Evolutionary conservation across 345 rosid genomes (phyloP).

Genomic region (Zanthoxylum bungeanum): DNA sequence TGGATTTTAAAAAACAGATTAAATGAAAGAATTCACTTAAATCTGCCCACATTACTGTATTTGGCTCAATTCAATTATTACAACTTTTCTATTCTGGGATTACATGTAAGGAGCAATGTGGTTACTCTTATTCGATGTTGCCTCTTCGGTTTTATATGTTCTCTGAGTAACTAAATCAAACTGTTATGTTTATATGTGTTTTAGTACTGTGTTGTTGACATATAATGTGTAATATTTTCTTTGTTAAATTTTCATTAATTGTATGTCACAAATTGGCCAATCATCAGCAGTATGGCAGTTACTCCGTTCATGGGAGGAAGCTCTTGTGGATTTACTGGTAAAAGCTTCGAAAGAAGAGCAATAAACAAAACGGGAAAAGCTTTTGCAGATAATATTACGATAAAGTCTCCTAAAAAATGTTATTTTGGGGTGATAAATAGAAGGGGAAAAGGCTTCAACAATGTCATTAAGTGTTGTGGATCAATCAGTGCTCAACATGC

Average conservation of each 20-base stretch:
- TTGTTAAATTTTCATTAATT: background rate
- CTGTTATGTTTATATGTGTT: background rate
- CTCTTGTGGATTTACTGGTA: slow-evolving; percentile 7
- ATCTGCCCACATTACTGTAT: background rate
- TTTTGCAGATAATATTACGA: background rate
- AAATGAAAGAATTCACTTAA: slow-evolving; percentile 9
- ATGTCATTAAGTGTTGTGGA: slow-evolving; percentile 24
- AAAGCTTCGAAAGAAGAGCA: slow-evolving; percentile 8
- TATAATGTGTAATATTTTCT: background rate
- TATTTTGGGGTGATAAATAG: background rate
- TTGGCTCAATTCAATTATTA: background rate
- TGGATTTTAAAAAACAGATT: background rate
- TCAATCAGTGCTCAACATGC: slow-evolving; percentile 16
- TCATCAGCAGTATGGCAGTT: slow-evolving; percentile 13
- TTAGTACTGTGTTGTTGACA: background rate
- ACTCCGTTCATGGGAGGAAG: slow-evolving; percentile 14
- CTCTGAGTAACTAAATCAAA: background rate
- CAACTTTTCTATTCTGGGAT: background rate
- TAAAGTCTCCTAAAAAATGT: background rate
- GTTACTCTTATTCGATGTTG: background rate
- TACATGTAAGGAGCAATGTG: background rate
- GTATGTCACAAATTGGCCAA: background rate
- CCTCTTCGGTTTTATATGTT: background rate
- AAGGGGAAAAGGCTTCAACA: slow-evolving; percentile 1
- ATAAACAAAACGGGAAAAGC: slow-evolving; percentile 5